Evolutionary conservation across 495 filamentous ascomycete species (phyloP), one percentile per base, ranked within the genome.

Genomic region (Talaromyces liani): DNA sequence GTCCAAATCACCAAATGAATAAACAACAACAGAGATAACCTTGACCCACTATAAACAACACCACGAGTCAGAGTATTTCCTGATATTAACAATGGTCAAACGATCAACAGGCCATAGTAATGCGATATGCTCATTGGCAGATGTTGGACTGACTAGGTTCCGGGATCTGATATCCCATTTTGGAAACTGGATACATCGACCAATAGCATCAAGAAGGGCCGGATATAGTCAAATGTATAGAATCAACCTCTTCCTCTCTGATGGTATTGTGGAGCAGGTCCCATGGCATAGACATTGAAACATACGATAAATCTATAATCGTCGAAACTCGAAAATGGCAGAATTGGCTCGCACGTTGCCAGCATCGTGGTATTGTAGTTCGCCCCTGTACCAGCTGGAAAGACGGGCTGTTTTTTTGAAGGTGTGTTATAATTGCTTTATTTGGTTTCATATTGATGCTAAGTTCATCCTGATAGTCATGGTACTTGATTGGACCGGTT

Each of bases 401-500:
- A 75, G 80, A 25, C 69, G 79, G 45, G 82, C 82, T 10, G 80
- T 86, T 12, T 85, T 86, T 68, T 41, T 80, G 20, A 85, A 83
- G 67, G 80, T 75, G 67, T 61, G 64, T 22, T 18, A 16, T 4
- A 8, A 16, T 47, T 4, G 2, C 22, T 8, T 29, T 20, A 0
- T 20, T 49, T 14, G 18, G 3, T 9, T 18, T 18, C 4, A 1
- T 9, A 5, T 20, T 1, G n/a, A 22, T 56, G 3, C 53, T 56
- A 29, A 56, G 10, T 56, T 6, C 6, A 25, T 27, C 10, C 14
- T 22, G 1, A 49, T 61, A 86, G 82, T 79, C 84, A 31, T 87
- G 84, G 84, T 84, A 87, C 70, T 73, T 86, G 33, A 76, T 87
- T n/a, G 84, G 84, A n/a, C 84, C 84, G 0, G 73, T 85, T 18